Base-by-base conservation (phyloP, 2,329 filamentous ascomycete species). In the Colletotrichum chrysophilum region DNA sequence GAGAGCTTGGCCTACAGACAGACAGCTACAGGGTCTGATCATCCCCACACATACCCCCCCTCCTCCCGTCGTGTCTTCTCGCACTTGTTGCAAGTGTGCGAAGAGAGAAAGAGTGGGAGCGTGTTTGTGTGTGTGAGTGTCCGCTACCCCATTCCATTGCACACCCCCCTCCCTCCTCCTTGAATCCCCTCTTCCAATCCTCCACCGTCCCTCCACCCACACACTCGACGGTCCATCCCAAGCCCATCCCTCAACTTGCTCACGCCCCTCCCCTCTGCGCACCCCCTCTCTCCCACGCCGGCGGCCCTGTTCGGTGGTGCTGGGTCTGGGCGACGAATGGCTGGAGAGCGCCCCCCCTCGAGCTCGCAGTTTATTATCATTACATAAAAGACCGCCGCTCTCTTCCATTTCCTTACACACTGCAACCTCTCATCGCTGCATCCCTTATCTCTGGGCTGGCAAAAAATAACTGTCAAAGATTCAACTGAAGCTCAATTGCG, bases 401-500 rank as follows among this genome's bases (percentile, higher is more conserved):
- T 77, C 75, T 77, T 77, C 75, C 66, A 78, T 75, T 73, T 77
- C 75, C 69, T 78, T 78, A 78, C 77, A 77, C 77, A 78, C 77
- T 75, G 75, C 77, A 78, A 78, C 77, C 77, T 78, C 75, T 78
- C 77, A 77, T 77, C 71, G 76, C 71, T 76, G 75, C 76, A 68
- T 75, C 75, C 72, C 77, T 78, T 78, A 78, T 78, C 77, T 78
- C 75, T 78, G 75, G 77, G 77, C 77, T 73, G 71, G 52, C 71
- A 64, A 43, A 77, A 78, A 72, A 71, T 66, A 43, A 71, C 71
- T 76, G 70, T 78, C 69, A 74, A 77, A 72, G 66, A 75, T 75
- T 77, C 69, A 72, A 75, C 68, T 70, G 66, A 76, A 74, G 70
- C 75, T 78, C 75, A 56, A 74, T 77, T 77, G 77, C 77, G 77